Evolutionary conservation across 2,329 filamentous ascomycete species (phyloP).

Genomic region (Diplodia seriata): DNA sequence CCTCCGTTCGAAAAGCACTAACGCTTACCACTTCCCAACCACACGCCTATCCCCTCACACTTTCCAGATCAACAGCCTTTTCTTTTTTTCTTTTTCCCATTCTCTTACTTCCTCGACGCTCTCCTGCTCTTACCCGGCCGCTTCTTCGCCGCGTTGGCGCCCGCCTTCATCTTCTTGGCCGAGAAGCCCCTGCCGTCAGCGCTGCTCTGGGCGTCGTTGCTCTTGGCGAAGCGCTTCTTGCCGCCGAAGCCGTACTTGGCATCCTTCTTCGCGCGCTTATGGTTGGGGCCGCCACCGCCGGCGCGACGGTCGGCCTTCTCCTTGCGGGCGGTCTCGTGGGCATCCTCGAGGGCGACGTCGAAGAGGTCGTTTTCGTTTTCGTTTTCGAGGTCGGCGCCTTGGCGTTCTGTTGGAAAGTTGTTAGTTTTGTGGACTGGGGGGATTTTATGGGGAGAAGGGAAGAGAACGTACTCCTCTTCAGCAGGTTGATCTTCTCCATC

Average conservation of each 20-base stretch:
- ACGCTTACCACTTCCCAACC: neutral
- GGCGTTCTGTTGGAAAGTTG: conserved; percentile 70
- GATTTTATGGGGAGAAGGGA: neutral
- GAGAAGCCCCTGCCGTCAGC: conserved; percentile 83
- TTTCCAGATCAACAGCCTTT: neutral
- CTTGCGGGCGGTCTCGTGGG: conserved; percentile 60
- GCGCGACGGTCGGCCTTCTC: conserved; percentile 51
- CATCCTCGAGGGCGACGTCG: conserved; percentile 82
- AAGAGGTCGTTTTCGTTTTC: conserved; percentile 85
- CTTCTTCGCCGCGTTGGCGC: conserved; percentile 39
- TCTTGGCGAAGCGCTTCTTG: conserved; percentile 92
- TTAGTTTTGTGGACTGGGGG: conserved; percentile 36
- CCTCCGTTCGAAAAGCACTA: neutral
- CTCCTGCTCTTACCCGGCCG: conserved; percentile 53
- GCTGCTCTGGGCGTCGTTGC: conserved; percentile 82
- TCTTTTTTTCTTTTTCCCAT: neutral
- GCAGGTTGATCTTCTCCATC: conserved; percentile 89
- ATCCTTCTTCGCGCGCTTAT: conserved; percentile 92
- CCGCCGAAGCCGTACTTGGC: conserved; percentile 94
- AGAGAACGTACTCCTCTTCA: conserved; percentile 85
- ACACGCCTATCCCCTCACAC: neutral
- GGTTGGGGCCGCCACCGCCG: conserved; percentile 55
- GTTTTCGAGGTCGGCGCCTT: conserved; percentile 71
- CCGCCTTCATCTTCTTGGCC: conserved; percentile 81
- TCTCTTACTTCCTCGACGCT: conserved; percentile 21